phyloP scores from a whole-genome alignment of 2,329 filamentous ascomycete species.

The Aspergillus bombycis region DNA sequence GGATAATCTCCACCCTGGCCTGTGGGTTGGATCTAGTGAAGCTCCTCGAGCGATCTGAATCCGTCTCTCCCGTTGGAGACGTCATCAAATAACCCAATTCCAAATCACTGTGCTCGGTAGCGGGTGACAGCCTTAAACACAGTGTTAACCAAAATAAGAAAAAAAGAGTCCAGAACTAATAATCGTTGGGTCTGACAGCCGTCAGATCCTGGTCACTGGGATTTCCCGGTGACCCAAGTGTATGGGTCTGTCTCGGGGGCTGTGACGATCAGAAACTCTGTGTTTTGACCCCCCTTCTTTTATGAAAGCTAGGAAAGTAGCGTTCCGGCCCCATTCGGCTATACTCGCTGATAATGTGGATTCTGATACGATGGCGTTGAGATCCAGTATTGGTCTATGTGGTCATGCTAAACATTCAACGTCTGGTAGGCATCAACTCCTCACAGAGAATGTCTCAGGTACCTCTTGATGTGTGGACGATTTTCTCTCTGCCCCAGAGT shows the following conservation, averaged over 20 bases:
- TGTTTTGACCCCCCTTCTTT: constrained; percentile 18
- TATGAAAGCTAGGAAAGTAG: not conserved
- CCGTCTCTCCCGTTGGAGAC: constrained; percentile 18
- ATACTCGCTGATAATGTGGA: constrained; percentile 4
- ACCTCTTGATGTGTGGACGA: constrained; percentile 9
- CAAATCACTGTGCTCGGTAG: constrained; percentile 16
- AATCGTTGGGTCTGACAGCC: constrained; percentile 20
- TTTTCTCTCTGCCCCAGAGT: constrained; percentile 15
- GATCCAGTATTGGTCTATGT: not conserved
- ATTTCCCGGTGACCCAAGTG: constrained; percentile 23
- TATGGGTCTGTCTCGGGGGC: constrained; percentile 19
- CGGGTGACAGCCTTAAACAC: constrained; percentile 5
- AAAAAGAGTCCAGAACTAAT: constrained; percentile 22
- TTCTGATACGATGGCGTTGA: not conserved
- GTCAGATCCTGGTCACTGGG: constrained; percentile 25
- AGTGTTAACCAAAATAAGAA: constrained; percentile 3
- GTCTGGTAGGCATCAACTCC: constrained; percentile 16
- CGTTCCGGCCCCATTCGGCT: constrained; percentile 14
- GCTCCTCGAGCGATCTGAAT: constrained; percentile 13
- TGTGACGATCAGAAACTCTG: constrained; percentile 22
- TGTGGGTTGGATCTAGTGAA: constrained; percentile 5
- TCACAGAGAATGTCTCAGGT: constrained; percentile 27
- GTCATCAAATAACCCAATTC: constrained; percentile 18
- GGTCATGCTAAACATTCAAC: not conserved
- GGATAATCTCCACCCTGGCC: constrained; percentile 11